Base-by-base conservation (phyloP, 768 basidiomycete species). In the Sporobolomyces roseus region DNA sequence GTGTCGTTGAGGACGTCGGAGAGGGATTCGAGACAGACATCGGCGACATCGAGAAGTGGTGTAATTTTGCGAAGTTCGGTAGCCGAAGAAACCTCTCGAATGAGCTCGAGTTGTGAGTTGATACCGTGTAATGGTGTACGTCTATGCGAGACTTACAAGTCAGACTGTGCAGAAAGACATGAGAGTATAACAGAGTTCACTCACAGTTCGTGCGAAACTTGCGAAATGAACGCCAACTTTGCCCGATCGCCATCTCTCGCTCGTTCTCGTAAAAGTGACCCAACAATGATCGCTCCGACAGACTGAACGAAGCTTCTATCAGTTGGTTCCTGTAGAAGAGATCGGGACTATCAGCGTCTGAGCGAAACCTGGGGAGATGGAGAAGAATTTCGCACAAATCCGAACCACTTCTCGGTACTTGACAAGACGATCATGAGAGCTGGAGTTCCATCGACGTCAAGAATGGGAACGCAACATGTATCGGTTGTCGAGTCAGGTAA, bases 71-170 rank as follows among this genome's bases (percentile, higher is more conserved):
- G n/a, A 0, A 72, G 55, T 27, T 67, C 58, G 0, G 1, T 3
- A 0, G 71, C 59, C 7, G 63, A 49, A 1, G 63, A 58, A 36
- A 72, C 63, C 66, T 72, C 71, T n/a, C 71, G 71, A 10, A 71
- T 71, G 29, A 71, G 61, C 36, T 61, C 61, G 29, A 71, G 43
- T 50, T 71, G 70, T 30, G 70, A 71, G 35, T 49, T 48, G 43
- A 63, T 35, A 0, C 61, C 61, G 51, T 66, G 61, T 17, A 61
- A 41, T 0, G 70, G 70, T 10, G 65, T 71, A 0, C 69, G n/a
- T n/a, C n/a, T n/a, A n/a, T n/a, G n/a, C n/a, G n/a, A n/a, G n/a
- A n/a, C n/a, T n/a, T n/a, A n/a, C n/a, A n/a, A n/a, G n/a, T n/a
- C n/a, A n/a, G n/a, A n/a, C n/a, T n/a, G n/a, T n/a, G n/a, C n/a